phyloP scores from a whole-genome alignment of 495 filamentous ascomycete genomes.

The Penicillium mononematosum region DNA sequence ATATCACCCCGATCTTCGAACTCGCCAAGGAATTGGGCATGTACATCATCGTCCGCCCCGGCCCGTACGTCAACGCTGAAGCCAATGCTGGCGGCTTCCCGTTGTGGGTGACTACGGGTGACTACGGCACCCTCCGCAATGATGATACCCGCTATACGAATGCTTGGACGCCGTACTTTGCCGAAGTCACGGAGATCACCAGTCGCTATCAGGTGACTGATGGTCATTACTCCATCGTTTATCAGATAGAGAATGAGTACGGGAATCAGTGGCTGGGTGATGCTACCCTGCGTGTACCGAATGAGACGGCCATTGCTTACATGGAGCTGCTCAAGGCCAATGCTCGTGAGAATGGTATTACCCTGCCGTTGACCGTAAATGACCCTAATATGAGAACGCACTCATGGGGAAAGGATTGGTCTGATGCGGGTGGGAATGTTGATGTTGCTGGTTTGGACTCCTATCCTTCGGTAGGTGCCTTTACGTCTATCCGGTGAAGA shows the following conservation, averaged over 20 bases:
- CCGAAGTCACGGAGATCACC: conserved; percentile 48
- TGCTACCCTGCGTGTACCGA: conserved; percentile 41
- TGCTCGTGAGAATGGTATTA: conserved; percentile 53
- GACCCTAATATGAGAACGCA: conserved; percentile 52
- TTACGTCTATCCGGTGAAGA: not conserved
- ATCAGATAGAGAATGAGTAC: conserved; percentile 64
- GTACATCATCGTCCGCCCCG: conserved; percentile 40
- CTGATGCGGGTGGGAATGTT: conserved; percentile 53
- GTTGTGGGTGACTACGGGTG: conserved; percentile 62
- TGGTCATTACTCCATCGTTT: conserved; percentile 54
- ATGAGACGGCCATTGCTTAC: conserved; percentile 49
- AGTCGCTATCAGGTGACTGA: conserved; percentile 55
- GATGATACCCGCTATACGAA: conserved; percentile 57
- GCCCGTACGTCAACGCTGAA: conserved; percentile 51
- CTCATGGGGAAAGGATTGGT: conserved; percentile 57
- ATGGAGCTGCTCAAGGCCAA: conserved; percentile 55
- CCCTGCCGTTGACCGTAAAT: conserved; percentile 54
- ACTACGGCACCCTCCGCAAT: conserved; percentile 55
- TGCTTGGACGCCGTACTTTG: conserved; percentile 51
- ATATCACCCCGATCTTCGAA: conserved; percentile 52
- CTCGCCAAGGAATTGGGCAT: conserved; percentile 52
- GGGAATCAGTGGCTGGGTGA: conserved; percentile 54
- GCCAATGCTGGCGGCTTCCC: conserved; percentile 58
- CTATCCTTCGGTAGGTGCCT: conserved; percentile 48
- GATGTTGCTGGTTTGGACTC: conserved; percentile 58